A percentile compares a stretch with the other conserved stretches of the same genome.
These are phyloP conservation scores for Fusarium marasasianum DNA, from an alignment of 2,329 filamentous ascomycete genomes.

Conservation along the genomic window DNA sequence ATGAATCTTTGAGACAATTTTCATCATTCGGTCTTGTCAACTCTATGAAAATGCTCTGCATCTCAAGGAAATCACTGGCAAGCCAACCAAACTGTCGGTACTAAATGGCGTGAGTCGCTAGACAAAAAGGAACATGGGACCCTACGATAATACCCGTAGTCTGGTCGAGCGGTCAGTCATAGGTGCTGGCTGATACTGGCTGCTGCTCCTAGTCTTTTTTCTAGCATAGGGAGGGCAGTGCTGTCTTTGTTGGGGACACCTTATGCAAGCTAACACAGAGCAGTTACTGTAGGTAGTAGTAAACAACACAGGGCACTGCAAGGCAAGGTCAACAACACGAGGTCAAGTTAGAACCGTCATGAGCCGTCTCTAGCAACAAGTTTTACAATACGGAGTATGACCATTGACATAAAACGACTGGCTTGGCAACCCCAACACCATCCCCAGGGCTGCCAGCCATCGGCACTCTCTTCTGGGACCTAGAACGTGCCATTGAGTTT, in stretches of 20 bases:
- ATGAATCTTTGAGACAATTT: not conserved
- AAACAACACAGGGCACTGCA: not conserved
- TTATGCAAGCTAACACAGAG: not conserved
- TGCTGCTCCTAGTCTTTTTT: not conserved
- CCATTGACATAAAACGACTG: not conserved
- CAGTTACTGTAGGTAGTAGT: not conserved
- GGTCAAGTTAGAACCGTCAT: not conserved
- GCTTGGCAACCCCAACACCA: not conserved
- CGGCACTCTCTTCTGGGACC: not conserved
- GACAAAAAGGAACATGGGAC: constrained; percentile 9
- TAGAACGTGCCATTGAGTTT: constrained; percentile 9
- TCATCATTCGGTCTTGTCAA: not conserved
- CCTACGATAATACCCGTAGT: constrained; percentile 22
- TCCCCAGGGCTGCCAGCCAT: not conserved
- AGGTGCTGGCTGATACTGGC: not conserved
- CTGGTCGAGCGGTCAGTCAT: constrained; percentile 14
- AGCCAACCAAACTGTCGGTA: constrained; percentile 5
- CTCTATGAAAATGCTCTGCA: not conserved
- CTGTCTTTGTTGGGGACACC: constrained; percentile 6
- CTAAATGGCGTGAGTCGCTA: not conserved
- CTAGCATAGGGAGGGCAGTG: constrained; percentile 5
- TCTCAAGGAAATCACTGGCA: not conserved
- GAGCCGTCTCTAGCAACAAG: constrained; percentile 2
- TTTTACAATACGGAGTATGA: not conserved
- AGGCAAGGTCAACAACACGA: not conserved